These are phyloP conservation scores for Aspergillus nomiae DNA, from an alignment of 2,329 filamentous ascomycete genomes.

Conservation along the genomic window DNA sequence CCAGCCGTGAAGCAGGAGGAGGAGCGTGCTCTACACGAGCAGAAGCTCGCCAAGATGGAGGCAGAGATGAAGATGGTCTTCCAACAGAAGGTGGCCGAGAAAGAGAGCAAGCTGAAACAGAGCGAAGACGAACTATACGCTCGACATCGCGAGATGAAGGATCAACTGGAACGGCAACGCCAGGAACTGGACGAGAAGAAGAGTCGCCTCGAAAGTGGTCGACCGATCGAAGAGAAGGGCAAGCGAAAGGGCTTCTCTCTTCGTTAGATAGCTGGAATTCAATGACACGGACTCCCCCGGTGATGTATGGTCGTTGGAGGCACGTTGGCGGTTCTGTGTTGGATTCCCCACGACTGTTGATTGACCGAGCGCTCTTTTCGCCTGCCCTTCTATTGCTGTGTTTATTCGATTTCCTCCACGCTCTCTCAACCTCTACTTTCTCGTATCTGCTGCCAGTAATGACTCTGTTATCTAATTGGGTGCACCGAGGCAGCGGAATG, in stretches of 20 bases:
- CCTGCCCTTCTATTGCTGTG: constrained; percentile 28
- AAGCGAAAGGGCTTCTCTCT: constrained; percentile 99
- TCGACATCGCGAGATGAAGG: constrained; percentile 99
- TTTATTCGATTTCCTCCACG: constrained; percentile 29
- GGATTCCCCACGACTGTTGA: constrained; percentile 30
- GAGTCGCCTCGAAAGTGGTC: constrained; percentile 86
- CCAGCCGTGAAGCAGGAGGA: constrained; percentile 99
- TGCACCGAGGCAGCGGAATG: constrained; percentile 28
- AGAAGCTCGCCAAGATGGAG: constrained; percentile 99
- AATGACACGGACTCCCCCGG: constrained; percentile 21
- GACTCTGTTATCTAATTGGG: constrained; percentile 27
- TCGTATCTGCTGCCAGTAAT: constrained; percentile 35
- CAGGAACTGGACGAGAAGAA: constrained; percentile 99
- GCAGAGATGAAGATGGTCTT: constrained; percentile 99
- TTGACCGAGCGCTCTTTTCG: constrained; percentile 30
- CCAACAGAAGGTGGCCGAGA: constrained; percentile 99
- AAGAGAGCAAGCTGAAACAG: constrained; percentile 99
- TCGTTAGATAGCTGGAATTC: constrained; percentile 60
- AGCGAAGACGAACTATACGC: constrained; percentile 99
- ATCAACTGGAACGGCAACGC: constrained; percentile 94
- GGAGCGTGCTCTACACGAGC: constrained; percentile 95
- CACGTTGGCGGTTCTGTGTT: constrained; percentile 24
- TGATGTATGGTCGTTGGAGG: constrained; percentile 24
- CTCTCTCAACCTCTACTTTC: constrained; percentile 32
- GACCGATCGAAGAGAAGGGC: constrained; percentile 94